Evolutionary conservation across 495 filamentous ascomycete genomes (phyloP).

Genomic region (Staphylotrichum tortipilum): DNA sequence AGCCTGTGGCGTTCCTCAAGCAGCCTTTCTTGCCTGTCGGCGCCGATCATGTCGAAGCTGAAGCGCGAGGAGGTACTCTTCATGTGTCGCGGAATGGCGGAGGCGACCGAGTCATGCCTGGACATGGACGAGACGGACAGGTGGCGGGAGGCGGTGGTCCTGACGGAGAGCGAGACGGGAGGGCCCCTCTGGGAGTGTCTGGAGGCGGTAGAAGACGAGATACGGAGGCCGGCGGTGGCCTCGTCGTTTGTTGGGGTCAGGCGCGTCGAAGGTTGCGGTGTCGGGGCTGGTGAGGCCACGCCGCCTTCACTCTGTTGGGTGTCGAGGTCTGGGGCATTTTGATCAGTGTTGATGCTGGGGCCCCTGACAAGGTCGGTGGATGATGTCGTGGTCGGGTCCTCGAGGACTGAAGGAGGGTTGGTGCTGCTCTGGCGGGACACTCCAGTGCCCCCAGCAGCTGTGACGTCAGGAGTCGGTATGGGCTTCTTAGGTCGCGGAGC

Average conservation of each 20-base stretch:
- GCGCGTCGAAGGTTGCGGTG: no score
- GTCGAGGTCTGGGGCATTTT: no score
- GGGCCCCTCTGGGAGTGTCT: slow-evolving; percentile 19
- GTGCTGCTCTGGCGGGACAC: no score
- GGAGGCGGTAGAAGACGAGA: slow-evolving; percentile 27
- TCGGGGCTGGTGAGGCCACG: no score
- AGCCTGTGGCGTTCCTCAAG: slow-evolving; percentile 80
- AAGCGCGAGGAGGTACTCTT: slow-evolving; percentile 84
- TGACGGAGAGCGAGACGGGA: slow-evolving; percentile 17
- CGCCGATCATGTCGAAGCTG: slow-evolving; percentile 87
- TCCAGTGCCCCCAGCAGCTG: no score
- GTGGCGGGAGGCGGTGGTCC: slow-evolving; percentile 23
- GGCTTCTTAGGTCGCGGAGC: slow-evolving; percentile 61
- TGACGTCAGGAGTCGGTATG: slow-evolving; percentile 19
- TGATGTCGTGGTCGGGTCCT: no score
- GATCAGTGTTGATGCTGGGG: no score
- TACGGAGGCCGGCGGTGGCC: slow-evolving; percentile 15
- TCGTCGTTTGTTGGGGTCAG: slow-evolving; percentile 28
- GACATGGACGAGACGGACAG: slow-evolving; percentile 34
- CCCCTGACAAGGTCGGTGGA: no score
- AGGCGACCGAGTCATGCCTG: slow-evolving; percentile 33
- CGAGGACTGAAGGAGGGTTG: no score
- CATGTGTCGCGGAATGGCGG: slow-evolving; percentile 61
- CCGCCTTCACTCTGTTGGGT: no score
- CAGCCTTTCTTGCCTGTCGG: slow-evolving; percentile 68